Conservation (phyloP, 306 rosid genomes). For the Cucurbita argyrosperma region DNA sequence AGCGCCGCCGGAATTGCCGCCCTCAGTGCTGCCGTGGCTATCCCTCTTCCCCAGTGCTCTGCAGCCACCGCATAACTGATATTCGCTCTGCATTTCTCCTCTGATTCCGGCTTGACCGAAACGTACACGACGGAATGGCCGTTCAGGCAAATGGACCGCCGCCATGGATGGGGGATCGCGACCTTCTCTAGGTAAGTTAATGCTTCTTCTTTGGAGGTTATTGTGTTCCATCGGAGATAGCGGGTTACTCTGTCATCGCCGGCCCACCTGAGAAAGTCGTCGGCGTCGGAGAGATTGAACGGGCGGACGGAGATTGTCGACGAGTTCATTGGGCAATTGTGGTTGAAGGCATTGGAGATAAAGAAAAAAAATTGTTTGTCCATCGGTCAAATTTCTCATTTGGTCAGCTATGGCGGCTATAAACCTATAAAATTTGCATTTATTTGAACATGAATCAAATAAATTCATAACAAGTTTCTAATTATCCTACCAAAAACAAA, state of each 20-base stretch:
- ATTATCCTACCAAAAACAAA: no score
- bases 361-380: neutral
- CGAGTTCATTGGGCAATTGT: neutral
- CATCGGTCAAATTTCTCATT: neutral
- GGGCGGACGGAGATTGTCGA: conserved; percentile 17
- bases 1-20: conserved; percentile 16
- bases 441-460: no score
- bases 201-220: conserved; percentile 27
- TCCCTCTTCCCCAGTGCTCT: conserved; percentile 40
- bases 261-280: conserved; percentile 24
- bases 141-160: conserved; percentile 24
- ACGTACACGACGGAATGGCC: conserved; percentile 19
- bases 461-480: no score
- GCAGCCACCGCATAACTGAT: conserved; percentile 28
- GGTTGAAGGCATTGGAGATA: neutral
- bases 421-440: no score
- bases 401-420: neutral
- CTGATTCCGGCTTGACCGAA: conserved; percentile 15
- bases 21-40: conserved; percentile 25
- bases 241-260: conserved; percentile 22
- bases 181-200: conserved; percentile 19
- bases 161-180: conserved; percentile 42
- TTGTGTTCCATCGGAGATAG: conserved; percentile 20
- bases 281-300: conserved; percentile 18
- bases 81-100: conserved; percentile 22